These are phyloP conservation scores for Penicillium concentricum DNA, from an alignment of 2,329 filamentous ascomycete genomes.

Conservation along the genomic window DNA sequence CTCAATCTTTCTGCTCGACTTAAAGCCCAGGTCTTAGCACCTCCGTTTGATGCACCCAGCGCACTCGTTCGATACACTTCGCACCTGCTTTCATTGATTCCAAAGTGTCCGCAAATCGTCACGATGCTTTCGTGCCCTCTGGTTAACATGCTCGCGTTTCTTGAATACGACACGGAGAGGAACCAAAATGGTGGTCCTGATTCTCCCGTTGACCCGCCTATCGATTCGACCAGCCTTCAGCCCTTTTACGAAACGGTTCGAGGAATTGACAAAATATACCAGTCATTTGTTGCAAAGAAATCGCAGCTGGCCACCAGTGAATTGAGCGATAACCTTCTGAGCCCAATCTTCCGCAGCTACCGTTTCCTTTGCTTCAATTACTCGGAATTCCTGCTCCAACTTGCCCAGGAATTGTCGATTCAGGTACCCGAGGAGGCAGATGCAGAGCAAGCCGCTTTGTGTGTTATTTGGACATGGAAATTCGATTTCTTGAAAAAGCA, in stretches of 20 bases:
- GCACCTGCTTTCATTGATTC: conserved; percentile 28
- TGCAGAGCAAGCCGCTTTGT: conserved; percentile 30
- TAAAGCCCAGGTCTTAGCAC: conserved; percentile 28
- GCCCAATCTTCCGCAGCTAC: conserved; percentile 33
- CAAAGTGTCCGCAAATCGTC: conserved; percentile 30
- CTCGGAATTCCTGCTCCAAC: conserved; percentile 31
- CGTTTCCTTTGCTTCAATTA: conserved; percentile 30
- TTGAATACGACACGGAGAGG: conserved; percentile 33
- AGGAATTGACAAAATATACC: conserved; percentile 37
- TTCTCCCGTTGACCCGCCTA: conserved; percentile 17
- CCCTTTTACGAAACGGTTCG: conserved; percentile 31
- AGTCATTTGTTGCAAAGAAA: conserved; percentile 43
- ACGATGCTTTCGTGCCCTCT: conserved; percentile 23
- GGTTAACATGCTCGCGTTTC: conserved; percentile 26
- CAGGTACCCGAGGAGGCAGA: conserved; percentile 30
- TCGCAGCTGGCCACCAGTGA: conserved; percentile 44
- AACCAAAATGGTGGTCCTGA: conserved; percentile 24
- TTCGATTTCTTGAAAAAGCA: conserved; percentile 68
- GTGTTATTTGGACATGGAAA: conserved; percentile 60
- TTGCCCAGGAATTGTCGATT: conserved; percentile 39
- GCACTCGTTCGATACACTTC: conserved; percentile 32
- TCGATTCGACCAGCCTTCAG: conserved; percentile 19
- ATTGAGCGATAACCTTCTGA: conserved; percentile 39
- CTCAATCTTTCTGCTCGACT: conserved; percentile 29
- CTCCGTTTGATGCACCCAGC: conserved; percentile 27